Base-by-base conservation (phyloP, 331 rosid genomes). In the Phaseolus coccineus region DNA sequence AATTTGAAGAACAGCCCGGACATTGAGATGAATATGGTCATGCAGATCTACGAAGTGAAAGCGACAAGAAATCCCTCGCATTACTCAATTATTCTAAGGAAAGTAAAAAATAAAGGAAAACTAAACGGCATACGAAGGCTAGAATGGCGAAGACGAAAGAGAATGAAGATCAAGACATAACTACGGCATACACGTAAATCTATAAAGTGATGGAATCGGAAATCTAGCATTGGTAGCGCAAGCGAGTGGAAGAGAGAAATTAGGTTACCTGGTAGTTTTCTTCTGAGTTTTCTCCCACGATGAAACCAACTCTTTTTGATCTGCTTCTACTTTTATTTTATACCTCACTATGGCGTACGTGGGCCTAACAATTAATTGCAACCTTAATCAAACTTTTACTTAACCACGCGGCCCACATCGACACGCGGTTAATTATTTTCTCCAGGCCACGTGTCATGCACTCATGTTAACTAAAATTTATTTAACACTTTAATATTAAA, bases 281-380 rank as follows among this genome's bases (percentile, higher is more conserved):
- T 25, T 51, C 73, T 71, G 59, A 24, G 42, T 58, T 79, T 70
- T 70, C 72, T 56, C 69, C 37, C 59, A 77, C 47, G 51, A 37
- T 16, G 67, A 31, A 78, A 39, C 9, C 2, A 65, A 50, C n/a
- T 28, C 28, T 0, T 5, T 11, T 33, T 16, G 22, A 15, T 64
- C 47, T n/a, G 25, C 8, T 77, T 65, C 48, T 16, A 16, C 2
- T 16, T 31, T 37, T 61, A n/a, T 33, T 6, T 3, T 46, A 46
- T 3, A 3, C 3, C 51, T 46, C 2, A 48, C 7, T 14, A 19
- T 11, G 22, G 33, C 30, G 1, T 14, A 62, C 8, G 62, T 58
- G 77, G 83, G 77, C 71, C 77, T 13, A 33, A 64, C 24, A 19
- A n/a, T 16, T 8, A 58, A 58, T 3, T 59, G 6, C 11, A 61